Evolutionary conservation across 331 rosid species (phyloP).

Genomic region (Malus hybrid): DNA sequence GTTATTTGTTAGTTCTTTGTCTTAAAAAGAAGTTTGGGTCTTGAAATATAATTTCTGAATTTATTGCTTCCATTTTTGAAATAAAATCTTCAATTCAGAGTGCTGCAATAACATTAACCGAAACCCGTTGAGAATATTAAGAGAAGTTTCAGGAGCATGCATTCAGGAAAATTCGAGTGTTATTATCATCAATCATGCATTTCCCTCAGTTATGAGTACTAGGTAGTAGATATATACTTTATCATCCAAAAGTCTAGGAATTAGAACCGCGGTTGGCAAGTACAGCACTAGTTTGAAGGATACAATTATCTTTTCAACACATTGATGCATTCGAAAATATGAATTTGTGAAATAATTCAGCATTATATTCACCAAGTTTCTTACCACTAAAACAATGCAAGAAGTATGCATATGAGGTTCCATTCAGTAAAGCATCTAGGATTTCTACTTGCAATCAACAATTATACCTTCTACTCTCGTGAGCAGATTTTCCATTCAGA

Average conservation of each 20-base stretch:
- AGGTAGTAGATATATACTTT: too few relatives aligned
- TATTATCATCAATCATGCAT: background rate
- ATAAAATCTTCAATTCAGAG: too few relatives aligned
- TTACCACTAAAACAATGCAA: constrained; percentile 21
- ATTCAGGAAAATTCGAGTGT: background rate
- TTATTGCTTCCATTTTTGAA: too few relatives aligned
- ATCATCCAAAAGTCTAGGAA: too few relatives aligned
- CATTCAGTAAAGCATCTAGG: constrained; percentile 4
- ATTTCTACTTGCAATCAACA: constrained; percentile 10
- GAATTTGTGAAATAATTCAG: background rate
- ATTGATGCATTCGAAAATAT: background rate
- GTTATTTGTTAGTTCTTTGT: too few relatives aligned
- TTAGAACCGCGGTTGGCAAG: too few relatives aligned
- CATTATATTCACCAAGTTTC: constrained; percentile 31
- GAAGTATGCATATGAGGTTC: constrained; percentile 13
- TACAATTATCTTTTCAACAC: background rate
- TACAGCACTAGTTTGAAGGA: background rate
- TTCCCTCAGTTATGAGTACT: too few relatives aligned
- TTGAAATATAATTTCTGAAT: too few relatives aligned
- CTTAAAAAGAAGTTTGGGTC: too few relatives aligned
- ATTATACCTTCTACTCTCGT: constrained; percentile 39
- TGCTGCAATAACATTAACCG: constrained; percentile 27
- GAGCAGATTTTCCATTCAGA: constrained; percentile 19
- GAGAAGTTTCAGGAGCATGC: background rate
- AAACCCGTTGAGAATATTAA: constrained; percentile 14